Conservation (phyloP, 2,329 filamentous ascomycete species). For the Penicillium polonicum region DNA sequence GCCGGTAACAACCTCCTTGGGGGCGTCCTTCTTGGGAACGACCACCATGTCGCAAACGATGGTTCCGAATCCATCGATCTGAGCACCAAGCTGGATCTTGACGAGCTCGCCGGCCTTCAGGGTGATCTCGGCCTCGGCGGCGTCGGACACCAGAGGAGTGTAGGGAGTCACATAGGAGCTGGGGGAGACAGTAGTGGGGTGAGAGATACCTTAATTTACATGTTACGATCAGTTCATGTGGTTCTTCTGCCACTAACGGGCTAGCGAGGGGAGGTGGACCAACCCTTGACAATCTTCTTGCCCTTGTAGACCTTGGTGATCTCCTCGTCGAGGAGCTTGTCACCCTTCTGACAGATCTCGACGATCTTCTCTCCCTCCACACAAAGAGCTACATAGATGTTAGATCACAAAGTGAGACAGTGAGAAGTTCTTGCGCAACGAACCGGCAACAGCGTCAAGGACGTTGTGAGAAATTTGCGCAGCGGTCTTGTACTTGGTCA, state of each 20-base stretch:
- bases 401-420: constrained; percentile 16
- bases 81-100: constrained; percentile 98
- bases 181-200: constrained; percentile 93
- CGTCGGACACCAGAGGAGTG: constrained; percentile 84
- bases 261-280: constrained; percentile 26
- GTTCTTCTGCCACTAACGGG: background rate
- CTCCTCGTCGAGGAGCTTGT: constrained; percentile 92
- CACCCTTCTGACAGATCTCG: constrained; percentile 90
- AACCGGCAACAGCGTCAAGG: constrained; percentile 74
- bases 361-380: constrained; percentile 88
- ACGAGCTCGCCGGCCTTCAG: constrained; percentile 83
- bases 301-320: constrained; percentile 95
- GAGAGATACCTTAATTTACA: constrained; percentile 67
- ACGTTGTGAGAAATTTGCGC: constrained; percentile 95
- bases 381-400: constrained; percentile 57
- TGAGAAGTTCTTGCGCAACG: constrained; percentile 20
- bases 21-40: constrained; percentile 62
- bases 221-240: constrained; percentile 10
- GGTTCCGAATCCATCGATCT: constrained; percentile 95
- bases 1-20: constrained; percentile 66
- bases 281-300: constrained; percentile 94
- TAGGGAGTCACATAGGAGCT: constrained; percentile 94
- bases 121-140: constrained; percentile 74
- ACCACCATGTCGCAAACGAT: constrained; percentile 94
- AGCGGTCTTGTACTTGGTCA: constrained; percentile 99